Percentiles rank a stretch among this genome's conserved stretches.
Evolutionary conservation across 768 basidiomycete species (phyloP).

Genomic region (Termitomyces sp.): DNA sequence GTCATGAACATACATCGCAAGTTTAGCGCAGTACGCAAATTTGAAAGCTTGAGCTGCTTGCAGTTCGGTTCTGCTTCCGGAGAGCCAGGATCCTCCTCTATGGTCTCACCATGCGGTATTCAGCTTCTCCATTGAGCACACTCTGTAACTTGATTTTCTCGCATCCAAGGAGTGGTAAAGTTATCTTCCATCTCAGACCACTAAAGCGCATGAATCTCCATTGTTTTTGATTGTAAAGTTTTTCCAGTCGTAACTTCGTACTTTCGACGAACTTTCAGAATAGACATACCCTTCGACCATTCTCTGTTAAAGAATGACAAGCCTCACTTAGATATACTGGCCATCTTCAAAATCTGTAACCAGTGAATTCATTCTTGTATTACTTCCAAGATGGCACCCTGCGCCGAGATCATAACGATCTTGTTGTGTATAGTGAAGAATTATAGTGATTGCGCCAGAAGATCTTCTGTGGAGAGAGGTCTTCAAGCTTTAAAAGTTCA

Average conservation of each 20-base stretch:
- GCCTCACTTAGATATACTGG: no score
- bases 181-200: not conserved
- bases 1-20: not conserved
- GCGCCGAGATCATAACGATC: no score
- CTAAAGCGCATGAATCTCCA: not conserved
- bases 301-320: no score
- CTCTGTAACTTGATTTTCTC: not conserved
- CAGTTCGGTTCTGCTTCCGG: not conserved
- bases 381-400: no score
- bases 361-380: no score
- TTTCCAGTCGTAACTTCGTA: not conserved
- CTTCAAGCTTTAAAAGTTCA: no score
- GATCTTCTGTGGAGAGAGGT: no score
- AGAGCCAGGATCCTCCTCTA: not conserved
- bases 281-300: no score
- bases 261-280: no score
- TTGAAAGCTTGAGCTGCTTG: not conserved
- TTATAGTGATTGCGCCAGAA: no score
- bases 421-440: no score
- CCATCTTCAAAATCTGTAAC: no score
- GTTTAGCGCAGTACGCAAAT: not conserved
- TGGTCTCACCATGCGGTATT: not conserved
- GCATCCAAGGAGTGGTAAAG: not conserved
- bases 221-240: not conserved
- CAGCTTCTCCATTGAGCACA: not conserved